These are phyloP conservation scores for Brassica napus DNA, from an alignment of 345 rosid genomes.

Conservation along the genomic window DNA sequence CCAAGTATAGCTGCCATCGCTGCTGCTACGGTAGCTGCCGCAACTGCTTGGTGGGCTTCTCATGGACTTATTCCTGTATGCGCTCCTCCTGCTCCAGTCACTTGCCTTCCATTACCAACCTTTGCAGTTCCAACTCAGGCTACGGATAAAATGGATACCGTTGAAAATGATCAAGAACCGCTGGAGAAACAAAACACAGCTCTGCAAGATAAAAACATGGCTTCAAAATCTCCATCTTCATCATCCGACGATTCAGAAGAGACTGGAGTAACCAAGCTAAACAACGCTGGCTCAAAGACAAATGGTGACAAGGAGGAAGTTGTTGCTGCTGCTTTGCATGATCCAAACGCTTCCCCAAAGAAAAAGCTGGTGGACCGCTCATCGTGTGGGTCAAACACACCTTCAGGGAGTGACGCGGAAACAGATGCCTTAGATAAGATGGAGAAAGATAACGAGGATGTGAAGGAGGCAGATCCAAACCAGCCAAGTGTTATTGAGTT, in stretches of 20 bases:
- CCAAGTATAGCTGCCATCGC: slow-evolving; percentile 78
- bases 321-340: slow-evolving; percentile 45
- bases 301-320: slow-evolving; percentile 51
- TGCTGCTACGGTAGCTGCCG: slow-evolving; percentile 91
- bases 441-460: slow-evolving; percentile 47
- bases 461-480: slow-evolving; percentile 58
- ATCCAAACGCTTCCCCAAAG: slow-evolving; percentile 50
- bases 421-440: slow-evolving; percentile 66
- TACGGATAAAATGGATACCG: slow-evolving; percentile 29
- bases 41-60: slow-evolving; percentile 99
- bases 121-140: slow-evolving; percentile 47
- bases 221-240: slow-evolving; percentile 50
- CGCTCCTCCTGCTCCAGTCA: slow-evolving; percentile 76
- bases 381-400: slow-evolving; percentile 90
- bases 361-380: slow-evolving; percentile 81
- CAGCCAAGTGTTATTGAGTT: slow-evolving; percentile 44
- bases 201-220: slow-evolving; percentile 54
- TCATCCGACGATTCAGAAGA: slow-evolving; percentile 64
- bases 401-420: slow-evolving; percentile 87
- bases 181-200: slow-evolving; percentile 54
- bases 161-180: slow-evolving; percentile 43
- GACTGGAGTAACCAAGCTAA: slow-evolving; percentile 51
- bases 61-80: slow-evolving; percentile 83
- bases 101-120: slow-evolving; percentile 54
- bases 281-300: slow-evolving; percentile 36